These are phyloP conservation scores for Nannizzia gypsea DNA, from an alignment of 2,329 filamentous ascomycete genomes.

Conservation along the genomic window DNA sequence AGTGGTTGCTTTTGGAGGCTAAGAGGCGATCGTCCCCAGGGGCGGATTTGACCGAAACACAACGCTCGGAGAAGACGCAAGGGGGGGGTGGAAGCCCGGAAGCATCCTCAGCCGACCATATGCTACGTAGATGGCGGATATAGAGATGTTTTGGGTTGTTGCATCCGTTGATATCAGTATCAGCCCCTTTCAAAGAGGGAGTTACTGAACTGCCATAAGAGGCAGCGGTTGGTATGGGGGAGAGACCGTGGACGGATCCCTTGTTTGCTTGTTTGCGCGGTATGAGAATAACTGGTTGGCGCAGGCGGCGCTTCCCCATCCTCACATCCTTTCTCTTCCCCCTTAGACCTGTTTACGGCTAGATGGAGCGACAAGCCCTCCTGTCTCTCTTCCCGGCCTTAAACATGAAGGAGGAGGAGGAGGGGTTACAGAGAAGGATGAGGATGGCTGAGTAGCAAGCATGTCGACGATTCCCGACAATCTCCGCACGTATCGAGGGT, in stretches of 20 bases:
- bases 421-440: neutral
- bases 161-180: neutral
- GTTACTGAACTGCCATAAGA: neutral
- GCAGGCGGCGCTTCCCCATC: neutral
- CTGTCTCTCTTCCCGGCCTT: neutral
- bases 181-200: neutral
- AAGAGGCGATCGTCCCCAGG: neutral
- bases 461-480: neutral
- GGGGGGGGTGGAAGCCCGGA: no score
- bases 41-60: conserved; percentile 2
- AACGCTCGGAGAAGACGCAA: neutral
- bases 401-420: neutral
- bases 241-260: neutral
- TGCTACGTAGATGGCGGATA: neutral
- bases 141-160: neutral
- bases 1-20: neutral
- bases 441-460: neutral
- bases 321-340: neutral
- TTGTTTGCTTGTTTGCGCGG: neutral
- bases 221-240: no score
- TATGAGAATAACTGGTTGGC: neutral
- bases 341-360: neutral
- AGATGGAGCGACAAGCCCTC: neutral
- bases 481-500: neutral
- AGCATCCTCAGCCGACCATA: neutral